Evolutionary conservation across 2,329 filamentous ascomycete genomes (phyloP).

Genomic region (Thelonectria rubi): DNA sequence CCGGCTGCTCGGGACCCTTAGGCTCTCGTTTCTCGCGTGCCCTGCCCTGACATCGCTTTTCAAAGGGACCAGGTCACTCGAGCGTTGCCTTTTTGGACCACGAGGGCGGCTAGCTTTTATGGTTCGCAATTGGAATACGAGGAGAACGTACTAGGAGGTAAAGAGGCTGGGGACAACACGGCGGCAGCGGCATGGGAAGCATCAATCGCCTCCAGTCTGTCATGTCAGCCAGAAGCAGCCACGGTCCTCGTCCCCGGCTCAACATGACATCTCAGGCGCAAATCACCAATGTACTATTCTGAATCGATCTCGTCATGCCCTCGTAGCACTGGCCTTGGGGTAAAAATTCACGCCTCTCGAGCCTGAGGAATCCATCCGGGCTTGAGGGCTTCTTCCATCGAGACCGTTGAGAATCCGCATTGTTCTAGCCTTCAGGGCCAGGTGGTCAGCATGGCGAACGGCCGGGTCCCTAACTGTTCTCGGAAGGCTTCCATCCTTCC

Average conservation of each 20-base stretch:
- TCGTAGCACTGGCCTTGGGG: constrained; percentile 5
- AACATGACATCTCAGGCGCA: constrained; percentile 1
- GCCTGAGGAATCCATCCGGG: not conserved
- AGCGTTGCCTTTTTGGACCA: too few species aligned
- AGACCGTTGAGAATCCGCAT: not conserved
- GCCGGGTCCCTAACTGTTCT: constrained; percentile 26
- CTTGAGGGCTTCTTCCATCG: not conserved
- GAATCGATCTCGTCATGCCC: not conserved
- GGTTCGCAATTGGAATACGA: constrained; percentile 3
- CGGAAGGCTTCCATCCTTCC: constrained; percentile 11
- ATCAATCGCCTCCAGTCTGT: not conserved
- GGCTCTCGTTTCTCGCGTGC: too few species aligned
- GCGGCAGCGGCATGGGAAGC: not conserved
- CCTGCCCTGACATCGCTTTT: too few species aligned
- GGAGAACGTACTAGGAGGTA: not conserved
- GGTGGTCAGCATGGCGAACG: not conserved
- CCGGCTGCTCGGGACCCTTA: not conserved
- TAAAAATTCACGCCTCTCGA: not conserved
- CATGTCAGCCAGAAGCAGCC: not conserved
- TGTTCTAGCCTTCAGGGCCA: constrained; percentile 5
- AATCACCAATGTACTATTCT: not conserved
- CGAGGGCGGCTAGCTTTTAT: too few species aligned
- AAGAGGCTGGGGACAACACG: not conserved
- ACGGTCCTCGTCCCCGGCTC: constrained; percentile 4
- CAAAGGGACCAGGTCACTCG: too few species aligned